Conservation (phyloP, 2,329 filamentous ascomycete genomes). For the Aspergillus calidoustus region DNA sequence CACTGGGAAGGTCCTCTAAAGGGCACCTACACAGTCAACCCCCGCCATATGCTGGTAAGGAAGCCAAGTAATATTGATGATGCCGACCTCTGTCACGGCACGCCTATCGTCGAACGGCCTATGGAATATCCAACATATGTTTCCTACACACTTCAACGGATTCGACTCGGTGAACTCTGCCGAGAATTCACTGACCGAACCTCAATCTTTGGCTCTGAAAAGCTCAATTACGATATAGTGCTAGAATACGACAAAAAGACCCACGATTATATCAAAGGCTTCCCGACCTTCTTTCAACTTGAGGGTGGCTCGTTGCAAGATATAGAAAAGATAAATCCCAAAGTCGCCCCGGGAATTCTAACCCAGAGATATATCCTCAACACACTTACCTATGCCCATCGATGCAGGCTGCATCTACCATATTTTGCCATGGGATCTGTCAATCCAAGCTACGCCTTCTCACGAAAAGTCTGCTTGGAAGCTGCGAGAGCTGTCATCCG, state of each 20-base stretch:
- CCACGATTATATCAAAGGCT: constrained; percentile 31
- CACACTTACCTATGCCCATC: constrained; percentile 40
- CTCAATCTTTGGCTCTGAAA: constrained; percentile 28
- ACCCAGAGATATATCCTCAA: constrained; percentile 42
- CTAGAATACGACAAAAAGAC: constrained; percentile 42
- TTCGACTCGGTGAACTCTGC: constrained; percentile 41
- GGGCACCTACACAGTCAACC: constrained; percentile 39
- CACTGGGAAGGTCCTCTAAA: constrained; percentile 39
- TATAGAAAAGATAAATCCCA: constrained; percentile 19
- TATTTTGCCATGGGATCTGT: constrained; percentile 33
- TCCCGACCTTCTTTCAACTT: constrained; percentile 42
- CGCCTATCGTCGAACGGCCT: constrained; percentile 23
- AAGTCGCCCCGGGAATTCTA: not conserved
- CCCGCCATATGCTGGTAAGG: constrained; percentile 42
- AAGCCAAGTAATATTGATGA: constrained; percentile 45
- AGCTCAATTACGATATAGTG: constrained; percentile 34
- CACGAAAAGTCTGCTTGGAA: not conserved
- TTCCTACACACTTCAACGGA: constrained; percentile 44
- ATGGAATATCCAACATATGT: constrained; percentile 41
- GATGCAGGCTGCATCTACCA: constrained; percentile 45
- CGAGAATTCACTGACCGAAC: constrained; percentile 42
- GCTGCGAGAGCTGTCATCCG: not conserved
- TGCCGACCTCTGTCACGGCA: constrained; percentile 38
- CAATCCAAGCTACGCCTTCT: not conserved
- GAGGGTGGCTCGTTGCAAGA: constrained; percentile 2